Conservation (phyloP, 352 stramenopile species). For the Phytopythium vexans region DNA sequence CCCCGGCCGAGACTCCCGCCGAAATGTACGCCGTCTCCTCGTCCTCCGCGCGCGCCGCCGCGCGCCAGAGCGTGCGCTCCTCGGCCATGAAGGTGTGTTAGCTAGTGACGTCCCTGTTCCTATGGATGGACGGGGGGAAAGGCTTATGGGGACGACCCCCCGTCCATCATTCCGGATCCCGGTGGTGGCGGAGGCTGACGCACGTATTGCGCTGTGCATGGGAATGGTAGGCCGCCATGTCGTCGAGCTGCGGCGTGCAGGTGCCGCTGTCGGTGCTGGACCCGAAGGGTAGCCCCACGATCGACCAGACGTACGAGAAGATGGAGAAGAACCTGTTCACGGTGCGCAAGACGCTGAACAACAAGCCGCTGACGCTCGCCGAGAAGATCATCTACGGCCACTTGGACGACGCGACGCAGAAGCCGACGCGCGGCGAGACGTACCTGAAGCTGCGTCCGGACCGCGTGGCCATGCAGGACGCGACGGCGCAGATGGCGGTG, state of each 20-base stretch:
- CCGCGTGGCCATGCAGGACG: constrained; percentile 93
- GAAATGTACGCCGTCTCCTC: constrained; percentile 62
- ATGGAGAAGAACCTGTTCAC: constrained; percentile 89
- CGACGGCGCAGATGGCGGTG: constrained; percentile 93
- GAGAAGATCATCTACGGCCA: constrained; percentile 96
- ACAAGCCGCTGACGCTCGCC: constrained; percentile 89
- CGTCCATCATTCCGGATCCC: neutral
- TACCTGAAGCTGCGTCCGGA: constrained; percentile 93
- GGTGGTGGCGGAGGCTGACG: constrained; percentile 2
- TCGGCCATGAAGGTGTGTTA: constrained; percentile 51
- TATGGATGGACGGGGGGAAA: neutral
- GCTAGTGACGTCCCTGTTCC: neutral
- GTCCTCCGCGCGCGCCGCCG: constrained; percentile 42
- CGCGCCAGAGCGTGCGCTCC: constrained; percentile 69
- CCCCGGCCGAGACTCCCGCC: constrained; percentile 13
- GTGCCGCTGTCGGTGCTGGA: constrained; percentile 89
- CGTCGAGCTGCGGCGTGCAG: constrained; percentile 62
- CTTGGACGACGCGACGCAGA: constrained; percentile 85
- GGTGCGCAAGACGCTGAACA: constrained; percentile 87
- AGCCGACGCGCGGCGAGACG: constrained; percentile 85
- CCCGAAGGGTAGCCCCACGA: constrained; percentile 88
- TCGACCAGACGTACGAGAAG: constrained; percentile 92
- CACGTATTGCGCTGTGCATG: neutral
- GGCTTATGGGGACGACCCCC: too few species aligned
- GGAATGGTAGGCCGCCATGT: constrained; percentile 53